Conservation (phyloP, 495 filamentous ascomycete genomes). For the Mycothermus thermophilus region DNA sequence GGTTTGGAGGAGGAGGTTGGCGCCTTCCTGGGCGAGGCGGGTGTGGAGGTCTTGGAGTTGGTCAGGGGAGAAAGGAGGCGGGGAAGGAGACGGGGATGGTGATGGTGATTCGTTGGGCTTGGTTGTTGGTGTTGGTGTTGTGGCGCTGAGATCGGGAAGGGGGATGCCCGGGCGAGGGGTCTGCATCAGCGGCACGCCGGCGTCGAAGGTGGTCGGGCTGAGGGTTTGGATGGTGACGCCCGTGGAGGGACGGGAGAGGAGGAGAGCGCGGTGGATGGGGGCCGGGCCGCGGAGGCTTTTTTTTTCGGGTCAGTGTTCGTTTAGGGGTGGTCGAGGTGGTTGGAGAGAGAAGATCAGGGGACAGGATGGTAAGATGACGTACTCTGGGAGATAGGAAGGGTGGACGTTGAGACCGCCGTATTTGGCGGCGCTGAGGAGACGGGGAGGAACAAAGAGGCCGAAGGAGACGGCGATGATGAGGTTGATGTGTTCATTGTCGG, state of each 20-base stretch:
- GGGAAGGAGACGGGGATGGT: too few species aligned
- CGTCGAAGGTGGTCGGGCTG: conserved; percentile 59
- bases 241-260: conserved; percentile 39
- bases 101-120: too few species aligned
- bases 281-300: conserved; percentile 56
- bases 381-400: conserved; percentile 85
- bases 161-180: conserved; percentile 19
- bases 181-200: conserved; percentile 59
- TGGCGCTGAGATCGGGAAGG: conserved; percentile 6
- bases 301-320: not conserved
- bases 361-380: conserved; percentile 13
- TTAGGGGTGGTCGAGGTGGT: not conserved
- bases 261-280: conserved; percentile 65
- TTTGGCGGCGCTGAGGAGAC: conserved; percentile 49
- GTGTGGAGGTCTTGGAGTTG: conserved; percentile 21
- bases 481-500: conserved; percentile 45
- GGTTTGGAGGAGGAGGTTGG: conserved; percentile 46
- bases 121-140: too few species aligned
- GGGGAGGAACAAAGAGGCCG: conserved; percentile 71
- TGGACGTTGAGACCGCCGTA: conserved; percentile 92
- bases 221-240: conserved; percentile 80
- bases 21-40: conserved; percentile 37
- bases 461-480: conserved; percentile 94
- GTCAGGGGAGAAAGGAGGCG: too few species aligned
- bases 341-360: not conserved